Percentiles rank a stretch among this genome's conserved stretches.
Evolutionary conservation across 257 asterid species (phyloP).

Genomic region (Solanum pennellii): DNA sequence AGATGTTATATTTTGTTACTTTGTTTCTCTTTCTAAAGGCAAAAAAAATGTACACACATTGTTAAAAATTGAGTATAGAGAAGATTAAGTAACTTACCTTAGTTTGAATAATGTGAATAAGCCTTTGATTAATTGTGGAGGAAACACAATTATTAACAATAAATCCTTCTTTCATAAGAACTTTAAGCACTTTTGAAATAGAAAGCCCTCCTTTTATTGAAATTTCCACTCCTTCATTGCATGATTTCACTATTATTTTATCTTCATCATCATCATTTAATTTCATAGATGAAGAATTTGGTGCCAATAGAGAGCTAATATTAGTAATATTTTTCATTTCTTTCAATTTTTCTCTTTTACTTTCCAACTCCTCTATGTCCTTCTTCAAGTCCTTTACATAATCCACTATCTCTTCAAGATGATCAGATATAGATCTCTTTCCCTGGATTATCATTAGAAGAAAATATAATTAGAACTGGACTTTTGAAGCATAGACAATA

Average conservation of each 20-base stretch:
- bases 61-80: neutral
- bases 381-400: neutral
- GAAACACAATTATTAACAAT: conserved; percentile 2
- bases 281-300: neutral
- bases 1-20: too few species aligned
- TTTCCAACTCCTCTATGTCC: neutral
- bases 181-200: conserved; percentile 5
- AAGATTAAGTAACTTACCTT: neutral
- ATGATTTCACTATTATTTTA: neutral
- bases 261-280: neutral
- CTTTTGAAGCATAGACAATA: neutral
- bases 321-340: neutral
- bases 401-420: neutral
- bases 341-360: neutral
- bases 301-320: neutral
- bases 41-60: neutral
- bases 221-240: conserved; percentile 4
- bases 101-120: conserved; percentile 1
- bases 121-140: neutral
- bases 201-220: neutral
- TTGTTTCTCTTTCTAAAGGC: neutral
- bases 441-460: neutral
- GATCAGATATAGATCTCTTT: conserved; percentile 3
- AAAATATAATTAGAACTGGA: neutral
- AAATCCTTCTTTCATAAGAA: conserved; percentile 9